phyloP scores from a whole-genome alignment of 139 green algal genomes.

The Astrephomene gubernaculifera region DNA sequence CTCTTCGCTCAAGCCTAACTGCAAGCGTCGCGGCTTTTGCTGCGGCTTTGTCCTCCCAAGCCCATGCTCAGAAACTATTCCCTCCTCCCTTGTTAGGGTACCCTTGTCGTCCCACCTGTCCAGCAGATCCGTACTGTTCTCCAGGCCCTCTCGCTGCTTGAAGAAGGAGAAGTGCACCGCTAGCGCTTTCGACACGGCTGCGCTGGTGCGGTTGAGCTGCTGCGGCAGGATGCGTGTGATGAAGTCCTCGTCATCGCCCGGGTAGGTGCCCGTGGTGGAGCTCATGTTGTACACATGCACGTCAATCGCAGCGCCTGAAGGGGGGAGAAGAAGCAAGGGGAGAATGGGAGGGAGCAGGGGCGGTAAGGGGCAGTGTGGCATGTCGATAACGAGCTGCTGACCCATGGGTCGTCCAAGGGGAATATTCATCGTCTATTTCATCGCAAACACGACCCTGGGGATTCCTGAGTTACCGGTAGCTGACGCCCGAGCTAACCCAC shows the following conservation, averaged over 20 bases:
- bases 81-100: background rate
- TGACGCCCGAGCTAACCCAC: too few relatives aligned
- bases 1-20: background rate
- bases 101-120: constrained; percentile 13
- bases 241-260: constrained; percentile 43
- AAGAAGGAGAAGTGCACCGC: constrained; percentile 48
- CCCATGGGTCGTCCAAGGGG: too few relatives aligned
- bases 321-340: background rate
- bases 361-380: too few relatives aligned
- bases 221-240: constrained; percentile 42
- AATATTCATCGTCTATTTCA: too few relatives aligned
- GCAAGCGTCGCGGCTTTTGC: background rate
- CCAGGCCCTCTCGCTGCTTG: constrained; percentile 25
- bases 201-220: constrained; percentile 37
- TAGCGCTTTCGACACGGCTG: constrained; percentile 17
- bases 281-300: constrained; percentile 48
- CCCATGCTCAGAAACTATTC: background rate
- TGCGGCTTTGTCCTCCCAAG: background rate
- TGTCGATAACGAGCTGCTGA: too few relatives aligned
- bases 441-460: too few relatives aligned
- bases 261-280: constrained; percentile 27
- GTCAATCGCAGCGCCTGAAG: constrained; percentile 16
- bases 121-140: constrained; percentile 44
- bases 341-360: too few relatives aligned
- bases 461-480: too few relatives aligned